Evolutionary conservation across 345 rosid genomes (phyloP).

Genomic region (Salix purpurea): DNA sequence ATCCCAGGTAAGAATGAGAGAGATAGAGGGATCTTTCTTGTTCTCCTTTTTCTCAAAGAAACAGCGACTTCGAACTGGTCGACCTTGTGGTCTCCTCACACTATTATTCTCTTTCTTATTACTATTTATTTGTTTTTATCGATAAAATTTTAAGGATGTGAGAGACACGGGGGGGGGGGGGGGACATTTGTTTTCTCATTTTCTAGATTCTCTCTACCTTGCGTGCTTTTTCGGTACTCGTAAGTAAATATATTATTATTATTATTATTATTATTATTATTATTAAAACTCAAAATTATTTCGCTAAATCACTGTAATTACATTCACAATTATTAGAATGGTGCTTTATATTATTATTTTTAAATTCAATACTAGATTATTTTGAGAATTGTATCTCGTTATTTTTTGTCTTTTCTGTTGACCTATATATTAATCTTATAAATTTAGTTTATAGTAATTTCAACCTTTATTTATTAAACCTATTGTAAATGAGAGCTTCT

Average conservation of each 20-base stretch:
- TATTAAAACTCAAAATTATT: no score
- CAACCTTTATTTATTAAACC: no score
- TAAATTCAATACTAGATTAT: no score
- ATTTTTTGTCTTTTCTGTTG: no score
- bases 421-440: no score
- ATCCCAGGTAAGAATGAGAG: constrained; percentile 14
- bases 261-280: no score
- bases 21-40: constrained; percentile 1
- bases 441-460: no score
- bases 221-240: constrained; percentile 38
- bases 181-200: constrained; percentile 14
- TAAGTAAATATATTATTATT: not conserved
- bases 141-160: constrained; percentile 10
- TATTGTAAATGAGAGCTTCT: no score
- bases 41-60: constrained; percentile 4
- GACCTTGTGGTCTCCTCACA: constrained; percentile 38
- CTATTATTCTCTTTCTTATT: constrained; percentile 11
- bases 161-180: constrained; percentile 21
- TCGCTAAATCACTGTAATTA: no score
- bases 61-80: constrained; percentile 45
- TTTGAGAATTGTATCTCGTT: no score
- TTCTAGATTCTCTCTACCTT: constrained; percentile 44
- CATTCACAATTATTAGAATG: no score
- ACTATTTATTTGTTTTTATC: constrained; percentile 2
- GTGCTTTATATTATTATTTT: no score